Conservation (phyloP, 179 eudicot species). For the Heliamphora pulchella region DNA sequence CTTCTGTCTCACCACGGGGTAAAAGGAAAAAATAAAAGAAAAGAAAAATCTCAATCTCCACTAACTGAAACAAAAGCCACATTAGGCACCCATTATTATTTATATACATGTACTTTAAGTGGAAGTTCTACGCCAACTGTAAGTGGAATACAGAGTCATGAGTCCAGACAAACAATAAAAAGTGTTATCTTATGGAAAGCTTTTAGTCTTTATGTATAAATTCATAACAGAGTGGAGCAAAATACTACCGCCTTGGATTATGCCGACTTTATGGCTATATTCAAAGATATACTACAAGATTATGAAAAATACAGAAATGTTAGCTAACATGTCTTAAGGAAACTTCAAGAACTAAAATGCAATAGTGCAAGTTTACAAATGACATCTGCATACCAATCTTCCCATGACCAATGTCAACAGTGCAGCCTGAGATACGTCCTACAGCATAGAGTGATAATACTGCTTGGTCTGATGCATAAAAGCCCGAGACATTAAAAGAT, state of each 20-base stretch:
- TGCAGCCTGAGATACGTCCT: constrained; percentile 95
- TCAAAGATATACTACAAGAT: neutral
- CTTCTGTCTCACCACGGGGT: no score
- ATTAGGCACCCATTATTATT: neutral
- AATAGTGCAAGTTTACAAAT: neutral
- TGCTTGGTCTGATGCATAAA: constrained; percentile 93
- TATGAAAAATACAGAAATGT: neutral
- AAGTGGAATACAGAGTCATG: neutral
- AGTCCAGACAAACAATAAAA: neutral
- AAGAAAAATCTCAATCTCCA: no score
- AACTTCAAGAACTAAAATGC: neutral
- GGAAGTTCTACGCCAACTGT: neutral
- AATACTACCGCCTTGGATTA: neutral
- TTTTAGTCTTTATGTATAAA: neutral
- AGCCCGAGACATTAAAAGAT: constrained; percentile 87
- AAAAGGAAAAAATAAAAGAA: no score
- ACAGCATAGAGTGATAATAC: constrained; percentile 94
- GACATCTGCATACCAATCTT: constrained; percentile 57
- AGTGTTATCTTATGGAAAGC: neutral
- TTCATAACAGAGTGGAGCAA: neutral
- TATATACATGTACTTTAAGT: neutral
- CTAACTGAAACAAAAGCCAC: neutral
- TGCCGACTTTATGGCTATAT: neutral
- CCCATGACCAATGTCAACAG: constrained; percentile 97
- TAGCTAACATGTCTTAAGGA: neutral